phyloP scores from a whole-genome alignment of 768 basidiomycete species.

The Termitomyces heimii region DNA sequence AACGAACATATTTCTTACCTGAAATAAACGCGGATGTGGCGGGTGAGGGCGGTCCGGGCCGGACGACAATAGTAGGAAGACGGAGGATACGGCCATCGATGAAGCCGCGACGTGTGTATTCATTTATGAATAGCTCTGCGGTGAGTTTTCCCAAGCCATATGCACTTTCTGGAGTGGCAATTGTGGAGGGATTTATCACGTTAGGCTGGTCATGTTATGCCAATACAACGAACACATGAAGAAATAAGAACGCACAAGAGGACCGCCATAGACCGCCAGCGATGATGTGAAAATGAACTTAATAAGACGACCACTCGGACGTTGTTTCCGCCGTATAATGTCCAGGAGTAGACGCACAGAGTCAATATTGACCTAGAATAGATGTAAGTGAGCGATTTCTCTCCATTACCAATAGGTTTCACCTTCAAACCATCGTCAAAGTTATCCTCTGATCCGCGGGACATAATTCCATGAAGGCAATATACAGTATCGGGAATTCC shows the following conservation, averaged over 20 bases:
- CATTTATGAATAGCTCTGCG: constrained; percentile 51
- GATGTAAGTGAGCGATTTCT: neutral
- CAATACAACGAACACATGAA: neutral
- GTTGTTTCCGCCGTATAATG: constrained; percentile 23
- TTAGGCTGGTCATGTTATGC: constrained; percentile 24
- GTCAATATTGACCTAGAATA: constrained; percentile 45
- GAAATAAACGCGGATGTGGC: constrained; percentile 55
- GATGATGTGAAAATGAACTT: constrained; percentile 58
- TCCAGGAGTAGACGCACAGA: constrained; percentile 43
- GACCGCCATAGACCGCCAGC: constrained; percentile 55
- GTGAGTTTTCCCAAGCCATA: constrained; percentile 55
- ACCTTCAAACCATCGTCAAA: constrained; percentile 52
- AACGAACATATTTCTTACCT: constrained; percentile 21
- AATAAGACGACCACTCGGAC: constrained; percentile 20
- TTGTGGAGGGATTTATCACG: constrained; percentile 39
- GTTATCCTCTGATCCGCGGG: constrained; percentile 53
- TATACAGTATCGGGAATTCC: constrained; percentile 40
- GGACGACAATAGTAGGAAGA: constrained; percentile 53
- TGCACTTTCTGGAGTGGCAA: constrained; percentile 48
- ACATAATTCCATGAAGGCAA: constrained; percentile 57
- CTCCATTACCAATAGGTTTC: neutral
- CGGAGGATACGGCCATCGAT: constrained; percentile 56
- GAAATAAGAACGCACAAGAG: constrained; percentile 25
- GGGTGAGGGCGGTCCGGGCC: constrained; percentile 46
- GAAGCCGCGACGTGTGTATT: constrained; percentile 52